Base-by-base conservation (phyloP, 2,329 filamentous ascomycete genomes). In the Fusarium paranaense region DNA sequence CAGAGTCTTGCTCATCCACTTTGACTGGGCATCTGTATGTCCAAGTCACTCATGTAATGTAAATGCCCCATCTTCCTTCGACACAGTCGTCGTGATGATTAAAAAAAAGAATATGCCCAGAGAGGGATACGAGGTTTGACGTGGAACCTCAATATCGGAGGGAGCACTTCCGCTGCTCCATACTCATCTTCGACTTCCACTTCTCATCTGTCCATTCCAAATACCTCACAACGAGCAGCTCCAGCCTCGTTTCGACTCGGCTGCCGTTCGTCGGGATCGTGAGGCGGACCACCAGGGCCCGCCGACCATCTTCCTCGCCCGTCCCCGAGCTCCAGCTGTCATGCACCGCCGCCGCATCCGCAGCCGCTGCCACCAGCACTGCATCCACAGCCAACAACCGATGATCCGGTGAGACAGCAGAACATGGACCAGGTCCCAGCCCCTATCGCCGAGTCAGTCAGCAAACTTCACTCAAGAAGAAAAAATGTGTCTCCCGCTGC, bases 391-490 rank as follows among this genome's bases (percentile, higher is more conserved):
- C 69, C 70, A 78, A 64, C 74, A 77, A 47, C 71, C 76, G 56
- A 61, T 64, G 20, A 63, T 70, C 42, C 67, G 69, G 22, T 71
- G 74, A 42, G 76, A 78, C 30, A 78, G 61, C 54, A 76, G 33
- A 16, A 78, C 62, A n/a, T 77, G 73, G 38, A 76, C 64, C 42
- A 78, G 54, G 25, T 78, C 69, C 71, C 74, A 78, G 52, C 74
- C 74, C n/a, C 76, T 78, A 16, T 11, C 4, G 33, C 14, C 8
- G 40, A 40, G 45, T 77, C 52, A 77, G 75, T 58, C n/a, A 27
- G 9, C 16, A 22, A 13, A 45, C 11, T 25, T 38, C 7, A 9
- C 18, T 9, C 45, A 47, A 47, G 22, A 47, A 20, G 38, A 30
- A 27, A 50, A 30, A 50, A 50, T 50, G 47, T 64, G 22, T 64